Evolutionary conservation across 148 eudicot species (phyloP), one percentile per base, ranked within the genome.

Genomic region (Gaultheria prostrata): DNA sequence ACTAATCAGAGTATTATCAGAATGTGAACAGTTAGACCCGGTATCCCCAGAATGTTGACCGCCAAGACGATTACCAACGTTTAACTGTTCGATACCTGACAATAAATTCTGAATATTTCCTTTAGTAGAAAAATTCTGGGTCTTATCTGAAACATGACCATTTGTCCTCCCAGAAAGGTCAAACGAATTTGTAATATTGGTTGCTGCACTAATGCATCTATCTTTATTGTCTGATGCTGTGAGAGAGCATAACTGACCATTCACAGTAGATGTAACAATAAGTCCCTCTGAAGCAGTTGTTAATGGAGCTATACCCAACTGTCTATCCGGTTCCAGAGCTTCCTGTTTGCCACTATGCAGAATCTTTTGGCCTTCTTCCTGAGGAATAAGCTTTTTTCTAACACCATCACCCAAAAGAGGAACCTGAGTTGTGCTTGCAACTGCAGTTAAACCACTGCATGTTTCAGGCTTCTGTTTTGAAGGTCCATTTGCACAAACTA

Each of bases 401-500:
- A 65, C 76, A 81, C 87, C 92, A 86, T 39, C 81, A 28, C 83
- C 85, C 77, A 80, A 78, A 39, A 33, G 9, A 28, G 92, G 83
- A 75, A 83, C 76, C 74, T 86, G 90, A 69, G 82, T 71, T 46
- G 85, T 48, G 65, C 84, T 79, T 63, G 88, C 82, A 84, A 86
- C 88, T 39, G 87, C 86, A 32, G 92, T 86, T 49, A 89, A 80
- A 83, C 72, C 88, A 86, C 83, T 77, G 45, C 32, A 26, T 82
- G 85, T 69, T 76, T 90, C 98, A 70, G 89, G 76, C 76, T 91
- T 94, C 86, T 89, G 93, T 76, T 87, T 91, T 59, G 87, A 69
- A 65, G 89, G 89, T 81, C 89, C 92, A 88, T 91, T 90, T 39
- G 92, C 86, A 88, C 82, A 77, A 76, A 83, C 80, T 70, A 82